Base-by-base conservation (phyloP, 2,329 filamentous ascomycete species). In the Orbilia quercus region DNA sequence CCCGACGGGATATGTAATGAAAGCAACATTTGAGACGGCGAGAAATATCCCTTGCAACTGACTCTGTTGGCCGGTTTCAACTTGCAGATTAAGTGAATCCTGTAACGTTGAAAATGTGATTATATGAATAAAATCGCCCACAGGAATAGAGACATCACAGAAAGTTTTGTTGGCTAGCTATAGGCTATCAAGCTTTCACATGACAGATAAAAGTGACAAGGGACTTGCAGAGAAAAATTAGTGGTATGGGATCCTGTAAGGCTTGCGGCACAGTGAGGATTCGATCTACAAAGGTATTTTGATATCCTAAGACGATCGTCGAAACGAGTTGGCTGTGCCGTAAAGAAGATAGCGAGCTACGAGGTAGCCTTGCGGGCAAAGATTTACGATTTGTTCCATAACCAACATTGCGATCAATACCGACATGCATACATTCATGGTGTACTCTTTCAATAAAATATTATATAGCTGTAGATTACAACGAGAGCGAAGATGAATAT, bases 201-300 rank as follows among this genome's bases (percentile, higher is more conserved):
- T 50, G 45, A 50, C 22, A 6, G 45, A 28, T 16, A 22, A 22
- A 28, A 28, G 23, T 28, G 45, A 28, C 22, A 16, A 22, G 20
- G 23, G 45, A n/a, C 22, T 4, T 50, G 45, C 23, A 45, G 45
- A 50, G 22, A 11, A 28, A 6, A 23, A 12, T 40, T 40, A 14
- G 6, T 40, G 9, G 9, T 14, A 20, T 63, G 34, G n/a, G n/a
- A 31, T 64, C 59, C 59, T 64, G 59, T 64, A 64, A 64, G 59
- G 59, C 59, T 64, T 54, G 48, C 38, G 20, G n/a, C 9, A 40
- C 11, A 22, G 18, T 20, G 7, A 9, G 42, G 5, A n/a, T 12
- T 45, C 4, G 16, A n/a, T n/a, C n/a, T 45, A 7, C 16, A 45
- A 40, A 14, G n/a, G 16, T 45, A 22, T 23, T 23, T 5, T 20